Evolutionary conservation across 495 filamentous ascomycete species (phyloP), one percentile per base, ranked within the genome.

Genomic region (Penicillium odoratum): DNA sequence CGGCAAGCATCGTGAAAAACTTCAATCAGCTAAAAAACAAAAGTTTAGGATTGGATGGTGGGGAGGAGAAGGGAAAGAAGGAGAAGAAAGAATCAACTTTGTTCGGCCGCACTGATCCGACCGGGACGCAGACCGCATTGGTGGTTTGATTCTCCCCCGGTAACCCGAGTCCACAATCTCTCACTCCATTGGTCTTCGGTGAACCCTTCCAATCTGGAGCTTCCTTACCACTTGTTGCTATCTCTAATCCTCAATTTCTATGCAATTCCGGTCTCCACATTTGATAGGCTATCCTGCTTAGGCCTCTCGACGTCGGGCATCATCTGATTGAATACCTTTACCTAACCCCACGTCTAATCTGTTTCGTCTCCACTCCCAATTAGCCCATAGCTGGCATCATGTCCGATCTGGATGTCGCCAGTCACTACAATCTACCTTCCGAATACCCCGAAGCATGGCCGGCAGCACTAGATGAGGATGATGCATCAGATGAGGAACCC

Each of bases 381-480:
- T 42, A 43, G 48, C 42, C 44, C 38, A 43, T 45, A 45, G 42
- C 50, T 51, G 40, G 38, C 59, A 68, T 43, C 50, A 85, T 81
- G 81, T 80, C 85, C 51, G 88, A 96, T 69, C 78, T 85, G 28
- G 87, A 84, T 15, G 83, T 98, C 44, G 85, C 92, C 47, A 91
- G 90, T 53, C 88, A 96, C 76, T 98, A 98, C 76, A 90, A 92
- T 67, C 82, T 98, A 28, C 79, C 85, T 6, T 88, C 83, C 16
- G 81, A 89, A 34, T 93, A 84, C 67, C 95, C 93, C 15, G 79
- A 84, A n/a, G 78, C 87, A 72, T 98, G 92, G 93, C 93, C 95
- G 0, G 78, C 84, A 18, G 88, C 92, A 64, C 87, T 92, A 64
- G 86, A 93, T 60, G 78, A 85, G 36, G 84, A 80, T 63, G 88